Conservation (phyloP, 1,284 basidiomycete species). For the Ustilago curta region DNA sequence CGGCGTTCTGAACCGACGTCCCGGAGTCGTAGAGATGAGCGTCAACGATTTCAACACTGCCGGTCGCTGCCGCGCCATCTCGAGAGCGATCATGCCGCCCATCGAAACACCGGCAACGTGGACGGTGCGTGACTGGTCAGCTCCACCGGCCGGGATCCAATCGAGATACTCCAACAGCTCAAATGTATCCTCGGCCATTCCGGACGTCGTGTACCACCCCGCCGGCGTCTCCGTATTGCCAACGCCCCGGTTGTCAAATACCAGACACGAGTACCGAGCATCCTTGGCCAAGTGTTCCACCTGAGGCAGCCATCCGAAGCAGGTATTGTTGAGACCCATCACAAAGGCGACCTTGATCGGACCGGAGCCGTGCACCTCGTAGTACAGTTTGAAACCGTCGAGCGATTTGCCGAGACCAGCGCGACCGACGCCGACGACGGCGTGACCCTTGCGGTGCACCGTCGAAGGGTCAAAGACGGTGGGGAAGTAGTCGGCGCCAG, state of each 20-base stretch:
- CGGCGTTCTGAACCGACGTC: conserved; percentile 41
- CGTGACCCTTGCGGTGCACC: conserved; percentile 42
- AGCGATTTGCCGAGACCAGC: conserved; percentile 15
- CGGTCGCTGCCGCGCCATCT: conserved; percentile 57
- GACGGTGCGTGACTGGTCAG: conserved; percentile 71
- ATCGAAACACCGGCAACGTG: conserved; percentile 84
- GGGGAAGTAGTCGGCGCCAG: conserved; percentile 51
- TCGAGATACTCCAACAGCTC: conserved; percentile 77
- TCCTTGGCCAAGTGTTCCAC: conserved; percentile 66
- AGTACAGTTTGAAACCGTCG: conserved; percentile 63
- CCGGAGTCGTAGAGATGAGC: conserved; percentile 63
- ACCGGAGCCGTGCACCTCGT: conserved; percentile 68
- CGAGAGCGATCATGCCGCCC: conserved; percentile 83
- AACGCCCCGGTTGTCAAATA: conserved; percentile 89
- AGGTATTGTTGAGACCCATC: conserved; percentile 70
- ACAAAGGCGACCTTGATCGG: conserved; percentile 57
- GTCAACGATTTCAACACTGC: conserved; percentile 47
- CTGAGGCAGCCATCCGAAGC: conserved; percentile 70
- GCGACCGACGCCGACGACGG: conserved; percentile 26
- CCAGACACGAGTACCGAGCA: conserved; percentile 74
- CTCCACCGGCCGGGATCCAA: conserved; percentile 74
- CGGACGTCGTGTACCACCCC: conserved; percentile 72
- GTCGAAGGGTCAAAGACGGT: conserved; percentile 65
- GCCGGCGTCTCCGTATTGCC: conserved; percentile 79
- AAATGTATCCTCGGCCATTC: conserved; percentile 82